Conservation (phyloP, 192 early-diverging fungal species). For the Phlyctochytrium arcticum region DNA sequence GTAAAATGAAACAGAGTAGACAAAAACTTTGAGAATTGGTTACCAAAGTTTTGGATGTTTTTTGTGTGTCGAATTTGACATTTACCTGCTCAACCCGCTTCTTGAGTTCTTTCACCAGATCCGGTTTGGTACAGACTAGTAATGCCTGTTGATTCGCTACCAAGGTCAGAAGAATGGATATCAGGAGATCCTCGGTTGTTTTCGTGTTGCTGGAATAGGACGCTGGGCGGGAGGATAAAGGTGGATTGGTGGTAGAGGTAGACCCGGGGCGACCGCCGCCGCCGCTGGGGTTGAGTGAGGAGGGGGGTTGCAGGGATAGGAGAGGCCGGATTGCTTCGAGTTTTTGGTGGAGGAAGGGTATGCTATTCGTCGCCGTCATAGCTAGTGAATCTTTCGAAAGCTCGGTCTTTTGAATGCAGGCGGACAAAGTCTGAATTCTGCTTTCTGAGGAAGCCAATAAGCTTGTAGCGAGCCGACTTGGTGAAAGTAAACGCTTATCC, state of each 20-base stretch:
- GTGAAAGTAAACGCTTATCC: too few relatives aligned
- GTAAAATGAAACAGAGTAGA: slow-evolving; percentile 9
- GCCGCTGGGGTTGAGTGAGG: neutral
- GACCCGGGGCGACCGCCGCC: neutral
- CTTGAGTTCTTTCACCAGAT: slow-evolving; percentile 2
- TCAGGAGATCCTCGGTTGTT: slow-evolving; percentile 19
- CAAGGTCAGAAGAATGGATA: slow-evolving; percentile 14
- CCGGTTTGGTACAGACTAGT: slow-evolving; percentile 7
- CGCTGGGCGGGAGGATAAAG: neutral
- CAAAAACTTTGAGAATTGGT: slow-evolving; percentile 1
- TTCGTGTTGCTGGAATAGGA: neutral
- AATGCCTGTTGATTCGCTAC: slow-evolving; percentile 12
- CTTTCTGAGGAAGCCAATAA: too few relatives aligned
- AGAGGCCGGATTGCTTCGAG: neutral
- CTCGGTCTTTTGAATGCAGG: too few relatives aligned
- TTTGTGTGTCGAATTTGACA: neutral
- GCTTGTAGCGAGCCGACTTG: too few relatives aligned
- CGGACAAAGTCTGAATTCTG: too few relatives aligned
- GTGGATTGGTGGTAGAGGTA: neutral
- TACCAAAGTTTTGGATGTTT: neutral
- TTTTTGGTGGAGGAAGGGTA: neutral
- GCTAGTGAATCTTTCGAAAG: too few relatives aligned
- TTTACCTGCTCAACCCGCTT: slow-evolving; percentile 15
- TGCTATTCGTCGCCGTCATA: neutral
- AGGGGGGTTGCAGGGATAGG: too few relatives aligned